These are phyloP conservation scores for Colletotrichum sp. DNA, from an alignment of 2,329 filamentous ascomycete genomes.

Conservation along the genomic window DNA sequence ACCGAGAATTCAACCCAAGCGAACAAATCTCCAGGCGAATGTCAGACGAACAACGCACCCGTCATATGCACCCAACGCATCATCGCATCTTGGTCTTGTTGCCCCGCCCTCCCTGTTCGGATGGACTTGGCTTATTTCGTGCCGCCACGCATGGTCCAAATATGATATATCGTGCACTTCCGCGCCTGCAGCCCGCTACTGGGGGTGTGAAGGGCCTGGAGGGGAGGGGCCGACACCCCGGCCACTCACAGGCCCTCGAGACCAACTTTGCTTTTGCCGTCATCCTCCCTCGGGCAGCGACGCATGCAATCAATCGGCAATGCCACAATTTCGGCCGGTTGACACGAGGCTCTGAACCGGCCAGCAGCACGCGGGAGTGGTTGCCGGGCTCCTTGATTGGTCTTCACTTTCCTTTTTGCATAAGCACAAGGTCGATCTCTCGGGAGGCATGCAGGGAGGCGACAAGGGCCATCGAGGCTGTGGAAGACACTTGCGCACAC, in stretches of 20 bases:
- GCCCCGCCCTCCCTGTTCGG: background rate
- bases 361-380: background rate
- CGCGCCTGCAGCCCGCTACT: background rate
- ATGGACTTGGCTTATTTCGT: slow-evolving; percentile 4
- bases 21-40: background rate
- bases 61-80: background rate
- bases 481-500: slow-evolving; percentile 14
- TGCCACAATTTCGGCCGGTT: slow-evolving; percentile 19
- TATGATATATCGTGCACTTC: slow-evolving; percentile 11
- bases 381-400: slow-evolving; percentile 5
- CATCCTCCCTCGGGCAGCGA: slow-evolving; percentile 19
- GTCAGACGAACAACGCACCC: background rate
- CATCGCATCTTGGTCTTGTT: background rate
- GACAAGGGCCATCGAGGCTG: slow-evolving; percentile 8
- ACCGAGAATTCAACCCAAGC: background rate
- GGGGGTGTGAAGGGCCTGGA: background rate
- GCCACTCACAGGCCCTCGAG: slow-evolving; percentile 6
- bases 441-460: slow-evolving; percentile 18
- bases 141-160: background rate
- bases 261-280: slow-evolving; percentile 11
- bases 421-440: slow-evolving; percentile 14
- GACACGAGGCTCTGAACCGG: slow-evolving; percentile 17
- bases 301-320: slow-evolving; percentile 17
- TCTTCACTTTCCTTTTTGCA: slow-evolving; percentile 13
- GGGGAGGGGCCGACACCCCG: background rate